These are phyloP conservation scores for Gloeophyllum trabeum DNA, from an alignment of 768 basidiomycete species.

Conservation along the genomic window DNA sequence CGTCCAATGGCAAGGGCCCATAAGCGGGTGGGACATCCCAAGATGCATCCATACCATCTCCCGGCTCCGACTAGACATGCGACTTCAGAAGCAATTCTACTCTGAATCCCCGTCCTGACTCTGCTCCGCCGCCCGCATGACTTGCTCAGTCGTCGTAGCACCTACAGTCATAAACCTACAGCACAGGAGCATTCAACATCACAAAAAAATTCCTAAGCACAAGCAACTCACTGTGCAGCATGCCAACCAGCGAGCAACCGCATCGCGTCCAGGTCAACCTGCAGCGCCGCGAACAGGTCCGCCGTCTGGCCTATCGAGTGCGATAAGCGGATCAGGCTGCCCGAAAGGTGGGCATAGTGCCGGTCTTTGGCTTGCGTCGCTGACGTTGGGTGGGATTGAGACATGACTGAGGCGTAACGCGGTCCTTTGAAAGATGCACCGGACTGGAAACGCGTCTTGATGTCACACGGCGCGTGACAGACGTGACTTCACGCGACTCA, in stretches of 20 bases:
- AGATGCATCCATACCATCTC: no score
- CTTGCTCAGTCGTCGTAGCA: no score
- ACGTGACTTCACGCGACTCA: background rate
- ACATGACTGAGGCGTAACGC: background rate
- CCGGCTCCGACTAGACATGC: no score
- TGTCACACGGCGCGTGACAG: background rate
- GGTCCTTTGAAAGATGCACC: no score
- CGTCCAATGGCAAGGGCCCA: no score
- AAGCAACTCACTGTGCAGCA: constrained; percentile 60
- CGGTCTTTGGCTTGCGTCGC: constrained; percentile 74
- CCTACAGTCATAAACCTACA: constrained; percentile 41
- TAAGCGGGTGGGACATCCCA: no score
- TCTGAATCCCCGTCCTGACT: no score
- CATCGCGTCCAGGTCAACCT: constrained; percentile 72
- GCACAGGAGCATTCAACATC: background rate
- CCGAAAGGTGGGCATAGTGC: constrained; percentile 68
- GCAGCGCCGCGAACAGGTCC: constrained; percentile 65
- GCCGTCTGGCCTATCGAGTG: constrained; percentile 62
- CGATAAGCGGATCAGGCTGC: constrained; percentile 56
- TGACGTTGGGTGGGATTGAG: constrained; percentile 31
- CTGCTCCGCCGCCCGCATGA: no score
- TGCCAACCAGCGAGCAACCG: constrained; percentile 66
- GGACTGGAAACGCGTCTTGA: background rate
- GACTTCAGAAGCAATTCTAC: no score
- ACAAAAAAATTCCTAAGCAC: background rate